These are phyloP conservation scores for Penicillium cosmopolitanum DNA, from an alignment of 495 filamentous ascomycete species.

Conservation along the genomic window DNA sequence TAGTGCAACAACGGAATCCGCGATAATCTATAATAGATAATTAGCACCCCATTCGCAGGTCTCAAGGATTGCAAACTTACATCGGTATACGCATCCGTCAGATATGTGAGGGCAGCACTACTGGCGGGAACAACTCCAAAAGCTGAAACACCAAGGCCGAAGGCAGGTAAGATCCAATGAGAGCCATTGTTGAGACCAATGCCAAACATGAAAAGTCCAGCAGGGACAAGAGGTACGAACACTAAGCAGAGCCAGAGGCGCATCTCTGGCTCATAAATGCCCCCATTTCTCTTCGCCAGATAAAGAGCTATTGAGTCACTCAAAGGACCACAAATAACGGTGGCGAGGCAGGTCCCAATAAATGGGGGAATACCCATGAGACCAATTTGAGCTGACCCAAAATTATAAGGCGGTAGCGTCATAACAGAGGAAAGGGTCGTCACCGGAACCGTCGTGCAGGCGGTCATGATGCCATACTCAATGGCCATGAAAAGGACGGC, in stretches of 20 bases:
- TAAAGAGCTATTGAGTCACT: constrained; percentile 37
- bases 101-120: constrained; percentile 36
- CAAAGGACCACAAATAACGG: constrained; percentile 35
- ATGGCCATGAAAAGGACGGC: constrained; percentile 41
- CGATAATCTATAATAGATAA: constrained; percentile 31
- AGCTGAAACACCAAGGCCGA: constrained; percentile 29
- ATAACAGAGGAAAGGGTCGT: constrained; percentile 38
- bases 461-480: constrained; percentile 38
- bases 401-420: constrained; percentile 42
- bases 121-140: constrained; percentile 33
- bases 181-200: constrained; percentile 33
- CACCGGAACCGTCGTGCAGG: constrained; percentile 34
- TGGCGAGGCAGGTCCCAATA: constrained; percentile 38
- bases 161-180: constrained; percentile 34
- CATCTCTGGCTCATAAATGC: constrained; percentile 43
- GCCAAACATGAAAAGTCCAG: constrained; percentile 39
- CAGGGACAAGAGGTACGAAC: constrained; percentile 29
- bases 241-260: constrained; percentile 33
- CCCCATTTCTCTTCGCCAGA: constrained; percentile 35
- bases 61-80: constrained; percentile 20
- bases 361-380: constrained; percentile 41
- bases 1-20: constrained; percentile 37
- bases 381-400: constrained; percentile 39
- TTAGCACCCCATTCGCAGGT: not conserved
- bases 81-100: constrained; percentile 40